Conservation (phyloP, 768 basidiomycete species). For the Suillus placidus region DNA sequence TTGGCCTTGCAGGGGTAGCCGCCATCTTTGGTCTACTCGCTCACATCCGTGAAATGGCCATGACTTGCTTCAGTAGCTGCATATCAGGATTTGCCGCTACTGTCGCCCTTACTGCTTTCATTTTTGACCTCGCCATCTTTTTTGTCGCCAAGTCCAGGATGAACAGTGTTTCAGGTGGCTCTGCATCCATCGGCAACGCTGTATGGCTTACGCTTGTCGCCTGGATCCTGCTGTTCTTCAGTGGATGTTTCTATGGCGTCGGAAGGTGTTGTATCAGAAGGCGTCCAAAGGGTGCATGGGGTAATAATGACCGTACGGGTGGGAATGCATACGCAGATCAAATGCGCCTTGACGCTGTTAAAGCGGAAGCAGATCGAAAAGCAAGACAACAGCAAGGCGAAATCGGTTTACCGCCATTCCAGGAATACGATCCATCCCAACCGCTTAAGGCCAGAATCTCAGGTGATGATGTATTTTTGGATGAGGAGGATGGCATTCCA, state of each 20-base stretch:
- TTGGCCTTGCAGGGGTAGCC: conserved; percentile 69
- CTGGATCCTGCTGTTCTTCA: conserved; percentile 85
- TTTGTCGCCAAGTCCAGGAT: conserved; percentile 87
- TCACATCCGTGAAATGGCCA: conserved; percentile 84
- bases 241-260: conserved; percentile 83
- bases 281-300: conserved; percentile 46
- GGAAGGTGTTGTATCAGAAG: conserved; percentile 84
- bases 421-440: conserved; percentile 60
- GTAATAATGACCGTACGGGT: conserved; percentile 36
- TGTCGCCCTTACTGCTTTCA: conserved; percentile 82
- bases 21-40: conserved; percentile 85
- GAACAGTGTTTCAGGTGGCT: conserved; percentile 69
- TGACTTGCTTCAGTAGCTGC: conserved; percentile 80
- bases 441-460: conserved; percentile 66
- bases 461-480: conserved; percentile 57
- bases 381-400: conserved; percentile 62
- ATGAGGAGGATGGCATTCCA: conserved; percentile 46
- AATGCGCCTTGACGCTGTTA: conserved; percentile 81
- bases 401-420: conserved; percentile 73
- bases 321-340: conserved; percentile 55
- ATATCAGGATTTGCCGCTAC: conserved; percentile 81
- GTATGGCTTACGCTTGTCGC: conserved; percentile 91
- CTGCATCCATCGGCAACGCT: conserved; percentile 81
- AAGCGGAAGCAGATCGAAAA: conserved; percentile 85
- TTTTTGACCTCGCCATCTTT: conserved; percentile 92